Conservation (phyloP, 805 yeast species). For the Candida coquimbonensis region DNA sequence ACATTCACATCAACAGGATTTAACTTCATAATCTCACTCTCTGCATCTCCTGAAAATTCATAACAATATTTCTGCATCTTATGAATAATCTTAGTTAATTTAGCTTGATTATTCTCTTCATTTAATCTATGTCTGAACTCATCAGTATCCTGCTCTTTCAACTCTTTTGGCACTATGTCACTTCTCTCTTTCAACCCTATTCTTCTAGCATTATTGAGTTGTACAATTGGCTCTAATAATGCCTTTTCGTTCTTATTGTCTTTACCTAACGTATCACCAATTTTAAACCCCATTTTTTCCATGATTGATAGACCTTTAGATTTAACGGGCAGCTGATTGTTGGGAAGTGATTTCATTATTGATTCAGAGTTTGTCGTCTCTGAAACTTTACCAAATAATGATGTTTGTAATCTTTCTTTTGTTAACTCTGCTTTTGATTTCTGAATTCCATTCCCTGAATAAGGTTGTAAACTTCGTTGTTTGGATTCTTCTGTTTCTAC, state of each 20-base stretch:
- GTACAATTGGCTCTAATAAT: constrained; percentile 27
- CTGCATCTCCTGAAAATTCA: constrained; percentile 31
- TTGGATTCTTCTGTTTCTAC: constrained; percentile 9
- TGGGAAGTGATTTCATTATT: constrained; percentile 2
- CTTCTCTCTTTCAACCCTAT: constrained; percentile 21
- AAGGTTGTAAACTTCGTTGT: constrained; percentile 3
- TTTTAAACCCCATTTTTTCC: constrained; percentile 52
- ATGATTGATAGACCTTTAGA: constrained; percentile 45
- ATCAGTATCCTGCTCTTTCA: constrained; percentile 7
- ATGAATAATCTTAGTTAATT: constrained; percentile 13
- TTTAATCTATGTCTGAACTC: constrained; percentile 18
- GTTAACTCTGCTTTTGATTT: constrained; percentile 2
- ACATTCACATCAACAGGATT: constrained; percentile 30
- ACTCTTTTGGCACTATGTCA: background rate
- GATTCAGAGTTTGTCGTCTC: background rate
- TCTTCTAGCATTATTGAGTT: constrained; percentile 13
- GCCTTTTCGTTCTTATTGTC: constrained; percentile 17
- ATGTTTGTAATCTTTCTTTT: constrained; percentile 10
- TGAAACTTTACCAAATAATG: constrained; percentile 16
- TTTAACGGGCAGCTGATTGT: constrained; percentile 7
- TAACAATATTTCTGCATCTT: constrained; percentile 36
- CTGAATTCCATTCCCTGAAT: background rate
- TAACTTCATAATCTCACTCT: constrained; percentile 15
- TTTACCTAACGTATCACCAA: constrained; percentile 40
- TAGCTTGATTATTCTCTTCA: constrained; percentile 9